Evolutionary conservation across 768 basidiomycete genomes (phyloP).

Genomic region (Termitomyces sp.): DNA sequence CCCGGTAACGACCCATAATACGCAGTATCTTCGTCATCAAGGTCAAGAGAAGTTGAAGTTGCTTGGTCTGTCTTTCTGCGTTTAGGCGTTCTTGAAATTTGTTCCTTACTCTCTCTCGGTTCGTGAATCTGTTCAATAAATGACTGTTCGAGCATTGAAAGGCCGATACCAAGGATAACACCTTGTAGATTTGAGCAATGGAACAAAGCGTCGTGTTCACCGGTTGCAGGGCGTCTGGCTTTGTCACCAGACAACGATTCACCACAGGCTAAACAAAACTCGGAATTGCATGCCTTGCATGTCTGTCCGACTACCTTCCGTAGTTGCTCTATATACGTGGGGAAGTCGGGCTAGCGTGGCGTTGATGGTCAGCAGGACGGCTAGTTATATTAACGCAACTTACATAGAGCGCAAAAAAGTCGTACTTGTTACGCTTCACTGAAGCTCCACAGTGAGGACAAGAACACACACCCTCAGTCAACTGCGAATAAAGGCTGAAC

Average conservation of each 20-base stretch:
- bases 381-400: conserved; percentile 24
- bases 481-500: conserved; percentile 76
- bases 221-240: conserved; percentile 33
- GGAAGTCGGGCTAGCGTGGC: conserved; percentile 58
- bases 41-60: conserved; percentile 14
- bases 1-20: conserved; percentile 37
- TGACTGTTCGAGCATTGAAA: conserved; percentile 76
- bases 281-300: conserved; percentile 57
- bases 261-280: conserved; percentile 74
- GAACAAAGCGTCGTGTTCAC: conserved; percentile 58
- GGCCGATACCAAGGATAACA: conserved; percentile 84
- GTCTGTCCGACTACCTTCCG: conserved; percentile 47
- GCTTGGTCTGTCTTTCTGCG: conserved; percentile 35
- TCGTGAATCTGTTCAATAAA: conserved; percentile 53
- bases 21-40: conserved; percentile 49
- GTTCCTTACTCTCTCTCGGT: conserved; percentile 25
- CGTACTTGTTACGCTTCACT: conserved; percentile 56
- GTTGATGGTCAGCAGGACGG: conserved; percentile 9
- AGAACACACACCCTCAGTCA: conserved; percentile 53
- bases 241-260: conserved; percentile 49
- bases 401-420: conserved; percentile 84
- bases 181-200: conserved; percentile 91
- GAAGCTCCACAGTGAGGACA: conserved; percentile 76
- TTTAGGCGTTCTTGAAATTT: conserved; percentile 32
- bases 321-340: conserved; percentile 62